Evolutionary conservation across 208 protist genomes (phyloP).

Genomic region (Strigomonas galati): DNA sequence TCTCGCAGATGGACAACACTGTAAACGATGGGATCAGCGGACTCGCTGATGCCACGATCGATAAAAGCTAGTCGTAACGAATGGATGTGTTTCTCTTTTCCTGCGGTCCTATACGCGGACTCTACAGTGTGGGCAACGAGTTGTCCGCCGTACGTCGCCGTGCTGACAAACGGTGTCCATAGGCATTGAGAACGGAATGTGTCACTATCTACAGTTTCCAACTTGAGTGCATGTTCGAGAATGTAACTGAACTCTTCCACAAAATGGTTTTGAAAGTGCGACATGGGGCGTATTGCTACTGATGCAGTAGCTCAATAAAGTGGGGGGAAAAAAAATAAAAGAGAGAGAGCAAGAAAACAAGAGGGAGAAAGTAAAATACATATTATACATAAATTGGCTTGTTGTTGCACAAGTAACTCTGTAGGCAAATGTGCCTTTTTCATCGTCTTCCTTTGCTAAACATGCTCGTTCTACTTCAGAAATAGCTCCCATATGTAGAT

Average conservation of each 20-base stretch:
- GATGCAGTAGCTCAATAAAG: neutral
- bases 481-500: too few relatives aligned
- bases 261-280: neutral
- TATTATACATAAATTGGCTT: too few relatives aligned
- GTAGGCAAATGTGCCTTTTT: too few relatives aligned
- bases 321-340: neutral
- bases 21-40: constrained; percentile 24
- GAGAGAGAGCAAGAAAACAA: neutral
- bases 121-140: constrained; percentile 41
- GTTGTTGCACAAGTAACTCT: too few relatives aligned
- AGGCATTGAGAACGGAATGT: constrained; percentile 25
- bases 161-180: constrained; percentile 24
- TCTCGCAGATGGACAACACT: constrained; percentile 24
- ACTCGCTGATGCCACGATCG: constrained; percentile 18
- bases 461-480: too few relatives aligned
- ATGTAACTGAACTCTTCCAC: neutral
- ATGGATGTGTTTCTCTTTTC: constrained; percentile 22
- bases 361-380: neutral
- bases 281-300: neutral
- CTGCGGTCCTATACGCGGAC: constrained; percentile 33
- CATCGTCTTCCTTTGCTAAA: too few relatives aligned
- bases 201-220: constrained; percentile 22
- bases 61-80: constrained; percentile 48
- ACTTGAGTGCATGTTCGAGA: neutral
- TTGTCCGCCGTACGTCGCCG: constrained; percentile 46